Evolutionary conservation across 371 early-diverging fungal genomes (phyloP).

Genomic region (Mortierella sp.): DNA sequence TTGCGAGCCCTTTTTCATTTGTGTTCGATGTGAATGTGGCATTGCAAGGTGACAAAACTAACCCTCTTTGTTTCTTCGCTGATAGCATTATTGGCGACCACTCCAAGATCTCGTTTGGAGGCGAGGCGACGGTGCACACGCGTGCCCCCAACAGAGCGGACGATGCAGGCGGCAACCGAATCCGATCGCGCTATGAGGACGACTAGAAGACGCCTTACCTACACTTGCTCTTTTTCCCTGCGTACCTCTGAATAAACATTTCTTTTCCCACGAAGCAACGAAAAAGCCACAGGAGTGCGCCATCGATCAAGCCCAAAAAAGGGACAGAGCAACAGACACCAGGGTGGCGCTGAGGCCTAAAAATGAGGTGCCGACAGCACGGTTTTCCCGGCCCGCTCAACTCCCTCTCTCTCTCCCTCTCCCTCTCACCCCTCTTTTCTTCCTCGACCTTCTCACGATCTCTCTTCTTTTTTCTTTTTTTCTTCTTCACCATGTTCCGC

Average conservation of each 20-base stretch:
- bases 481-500: constrained; percentile 30
- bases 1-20: not conserved
- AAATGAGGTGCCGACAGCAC: constrained; percentile 7
- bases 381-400: constrained; percentile 9
- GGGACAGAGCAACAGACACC: not conserved
- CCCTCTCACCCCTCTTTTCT: not conserved
- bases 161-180: constrained; percentile 46
- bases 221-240: not conserved
- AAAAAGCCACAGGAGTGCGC: constrained; percentile 1
- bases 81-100: constrained; percentile 53
- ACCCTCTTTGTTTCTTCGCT: not conserved
- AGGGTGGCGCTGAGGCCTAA: not conserved
- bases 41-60: not conserved
- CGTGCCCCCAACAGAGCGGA: constrained; percentile 39
- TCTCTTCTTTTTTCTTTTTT: not conserved
- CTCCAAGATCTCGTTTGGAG: constrained; percentile 57
- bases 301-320: not conserved
- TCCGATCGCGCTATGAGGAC: constrained; percentile 53
- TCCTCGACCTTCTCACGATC: constrained; percentile 4
- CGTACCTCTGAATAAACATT: not conserved
- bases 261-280: constrained; percentile 9
- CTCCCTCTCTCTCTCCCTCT: not conserved
- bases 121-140: constrained; percentile 33
- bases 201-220: constrained; percentile 26
- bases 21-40: not conserved